Evolutionary conservation across 805 yeast species (phyloP), one percentile per base, ranked within the genome.

Genomic region (Ogataea haglerorum): DNA sequence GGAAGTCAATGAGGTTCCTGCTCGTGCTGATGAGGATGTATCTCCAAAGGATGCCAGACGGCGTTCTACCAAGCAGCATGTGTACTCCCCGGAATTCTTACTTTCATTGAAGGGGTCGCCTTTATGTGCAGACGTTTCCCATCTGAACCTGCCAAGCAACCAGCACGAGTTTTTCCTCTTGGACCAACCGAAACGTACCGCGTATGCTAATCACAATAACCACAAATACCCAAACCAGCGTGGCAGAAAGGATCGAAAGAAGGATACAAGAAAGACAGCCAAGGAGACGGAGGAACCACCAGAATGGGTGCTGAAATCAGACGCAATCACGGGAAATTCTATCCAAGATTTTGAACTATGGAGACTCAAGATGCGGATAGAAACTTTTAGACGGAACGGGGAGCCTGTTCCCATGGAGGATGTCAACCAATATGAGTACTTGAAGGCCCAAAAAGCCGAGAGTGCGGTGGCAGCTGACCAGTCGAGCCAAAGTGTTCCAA

Each of bases 301-400:
- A 1, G 64, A 56, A 26, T 65, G 69, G 69, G 54, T 65, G 63
- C 27, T 56, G 46, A 57, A 66, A 53, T 53, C 70, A 59, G 63
- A 60, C 37, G 58, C 54, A 28, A 60, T 63, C 13, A 45, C 54
- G 62, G 82, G 82, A 15, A 73, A 68, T 39, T 70, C 81, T 0
- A 73, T 74, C 3, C 72, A 73, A 39, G 83, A 78, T 46, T 78
- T 77, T 50, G 84, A 78, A 53, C 68, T 65, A 45, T 78, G 83
- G 83, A 75, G 76, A 56, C 58, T 70, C 35, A 67, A 65, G 45
- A 73, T 75, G 81, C 68, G 68, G 45, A 58, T 68, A 34, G 76
- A 75, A 52, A 77, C 76, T 28, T 67, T 68, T 25, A 67, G 63
- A 45, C 65, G 69, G 49, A 68, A 70, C 34, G 78, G 76, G 5